phyloP scores from a whole-genome alignment of 139 green algal species.

The Volvox reticuliferus region DNA sequence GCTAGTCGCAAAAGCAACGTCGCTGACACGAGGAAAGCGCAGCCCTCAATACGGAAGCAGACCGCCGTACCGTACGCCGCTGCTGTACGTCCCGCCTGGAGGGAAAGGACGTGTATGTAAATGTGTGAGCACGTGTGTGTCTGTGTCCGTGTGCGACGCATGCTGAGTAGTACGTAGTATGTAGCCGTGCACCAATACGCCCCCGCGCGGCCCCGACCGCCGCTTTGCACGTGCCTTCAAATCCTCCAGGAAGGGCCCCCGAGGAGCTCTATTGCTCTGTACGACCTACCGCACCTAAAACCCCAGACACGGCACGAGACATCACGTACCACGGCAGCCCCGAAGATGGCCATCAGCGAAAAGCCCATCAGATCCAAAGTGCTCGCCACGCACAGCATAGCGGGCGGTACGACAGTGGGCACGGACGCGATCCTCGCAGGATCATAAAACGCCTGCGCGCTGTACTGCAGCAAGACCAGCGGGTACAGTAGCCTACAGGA shows the following conservation, averaged over 20 bases:
- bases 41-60: slow-evolving; percentile 36
- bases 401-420: not conserved
- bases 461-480: slow-evolving; percentile 37
- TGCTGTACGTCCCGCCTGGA: slow-evolving; percentile 33
- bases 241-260: too few species aligned
- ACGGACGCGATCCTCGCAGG: slow-evolving; percentile 4
- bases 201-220: too few species aligned
- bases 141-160: not conserved
- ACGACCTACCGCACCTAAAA: too few species aligned
- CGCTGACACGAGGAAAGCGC: slow-evolving; percentile 7
- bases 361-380: slow-evolving; percentile 6
- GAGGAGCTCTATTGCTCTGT: too few species aligned
- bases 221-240: too few species aligned
- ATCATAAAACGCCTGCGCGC: slow-evolving; percentile 38
- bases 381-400: slow-evolving; percentile 4
- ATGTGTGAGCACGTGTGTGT: not conserved
- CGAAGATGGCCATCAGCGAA: not conserved
- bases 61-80: not conserved
- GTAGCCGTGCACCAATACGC: too few species aligned
- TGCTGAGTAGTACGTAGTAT: too few species aligned
- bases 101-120: not conserved
- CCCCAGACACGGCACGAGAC: too few species aligned
- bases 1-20: slow-evolving; percentile 1
- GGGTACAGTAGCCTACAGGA: slow-evolving; percentile 35
- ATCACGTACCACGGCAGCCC: not conserved